Evolutionary conservation across 1,284 basidiomycete genomes (phyloP), one percentile per base, ranked within the genome.

Genomic region (Ceratobasidium sp.): DNA sequence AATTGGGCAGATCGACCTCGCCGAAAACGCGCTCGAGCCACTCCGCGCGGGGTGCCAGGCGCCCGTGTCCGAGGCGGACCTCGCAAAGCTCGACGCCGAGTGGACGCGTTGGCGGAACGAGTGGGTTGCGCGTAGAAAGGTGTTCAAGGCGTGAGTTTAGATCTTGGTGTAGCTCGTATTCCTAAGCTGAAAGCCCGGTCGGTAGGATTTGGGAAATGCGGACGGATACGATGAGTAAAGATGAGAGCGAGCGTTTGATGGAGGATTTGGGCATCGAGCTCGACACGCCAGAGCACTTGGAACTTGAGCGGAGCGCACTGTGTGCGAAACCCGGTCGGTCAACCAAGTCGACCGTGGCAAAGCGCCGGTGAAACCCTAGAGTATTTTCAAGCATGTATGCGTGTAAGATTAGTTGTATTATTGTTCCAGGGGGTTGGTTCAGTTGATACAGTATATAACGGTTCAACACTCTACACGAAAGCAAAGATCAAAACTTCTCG

Each of bases 191-290:
- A 37, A 43, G 49, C 41, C 43, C 13, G 27, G 3, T 14, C 19
- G 19, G 64, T 79, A 93, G 92, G 54, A 86, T 93, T 79, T 93
- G 92, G 91, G 84, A 87, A 69, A 80, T 91, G 29, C 87, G 85
- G n/a, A 89, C 89, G 9, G 92, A 93, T 75, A 80, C 87, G 16
- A 80, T 92, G 13, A 80, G 88, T 6, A 89, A 89, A 51, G 87
- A 88, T 79, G 89, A 92, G 56, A 86, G 89, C 0, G 79, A 81
- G 11, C 83, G 82, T 53, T 86, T 94, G 16, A 85, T 84, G 19
- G 92, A 93, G 80, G 89, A 92, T 69, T 85, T 94, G 27, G 92
- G 92, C 3, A 86, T 94, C 74, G 92, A 94, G 81, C 81, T 84
- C 53, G 92, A 94, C 78, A 88, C 89, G 8, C 74, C 83, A 0